phyloP scores from a whole-genome alignment of 2,329 filamentous ascomycete genomes.

The Bipolaris sorokiniana region DNA sequence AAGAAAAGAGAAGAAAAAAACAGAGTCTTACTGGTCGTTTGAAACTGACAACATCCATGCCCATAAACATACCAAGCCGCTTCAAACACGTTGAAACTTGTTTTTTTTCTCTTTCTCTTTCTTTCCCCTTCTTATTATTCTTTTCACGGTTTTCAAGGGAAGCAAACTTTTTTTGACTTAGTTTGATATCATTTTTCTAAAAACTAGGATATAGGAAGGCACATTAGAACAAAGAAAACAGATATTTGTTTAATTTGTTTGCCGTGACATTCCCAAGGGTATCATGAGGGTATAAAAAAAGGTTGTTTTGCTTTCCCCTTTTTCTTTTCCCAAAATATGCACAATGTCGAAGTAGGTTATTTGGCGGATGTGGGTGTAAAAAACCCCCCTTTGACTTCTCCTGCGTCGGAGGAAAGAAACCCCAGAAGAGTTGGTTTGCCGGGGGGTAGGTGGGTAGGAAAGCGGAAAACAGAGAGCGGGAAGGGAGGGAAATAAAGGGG shows the following conservation, averaged over 20 bases:
- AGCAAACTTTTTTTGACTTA: not conserved
- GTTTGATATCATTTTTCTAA: slow-evolving; percentile 26
- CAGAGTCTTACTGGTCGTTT: too few relatives aligned
- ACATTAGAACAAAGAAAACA: slow-evolving; percentile 9
- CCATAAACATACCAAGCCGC: too few relatives aligned
- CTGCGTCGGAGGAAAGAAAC: too few relatives aligned
- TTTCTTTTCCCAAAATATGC: slow-evolving; percentile 27
- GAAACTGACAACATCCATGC: too few relatives aligned
- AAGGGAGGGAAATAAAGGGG: not conserved
- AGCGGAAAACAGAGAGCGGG: not conserved
- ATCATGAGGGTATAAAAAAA: slow-evolving; percentile 23
- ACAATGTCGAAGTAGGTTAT: slow-evolving; percentile 20
- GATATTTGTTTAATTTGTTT: slow-evolving; percentile 2
- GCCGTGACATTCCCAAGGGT: slow-evolving; percentile 27
- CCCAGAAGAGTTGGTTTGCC: too few relatives aligned
- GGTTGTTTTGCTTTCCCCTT: not conserved
- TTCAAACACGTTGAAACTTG: not conserved
- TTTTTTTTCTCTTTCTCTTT: not conserved
- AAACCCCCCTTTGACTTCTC: not conserved
- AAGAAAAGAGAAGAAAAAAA: too few relatives aligned
- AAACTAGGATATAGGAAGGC: slow-evolving; percentile 10
- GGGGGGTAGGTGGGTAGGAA: too few relatives aligned
- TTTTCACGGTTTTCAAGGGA: too few relatives aligned
- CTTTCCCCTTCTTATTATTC: not conserved
- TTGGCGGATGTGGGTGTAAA: not conserved